Evolutionary conservation across 306 rosid genomes (phyloP).

Genomic region (Crotalaria pallida): DNA sequence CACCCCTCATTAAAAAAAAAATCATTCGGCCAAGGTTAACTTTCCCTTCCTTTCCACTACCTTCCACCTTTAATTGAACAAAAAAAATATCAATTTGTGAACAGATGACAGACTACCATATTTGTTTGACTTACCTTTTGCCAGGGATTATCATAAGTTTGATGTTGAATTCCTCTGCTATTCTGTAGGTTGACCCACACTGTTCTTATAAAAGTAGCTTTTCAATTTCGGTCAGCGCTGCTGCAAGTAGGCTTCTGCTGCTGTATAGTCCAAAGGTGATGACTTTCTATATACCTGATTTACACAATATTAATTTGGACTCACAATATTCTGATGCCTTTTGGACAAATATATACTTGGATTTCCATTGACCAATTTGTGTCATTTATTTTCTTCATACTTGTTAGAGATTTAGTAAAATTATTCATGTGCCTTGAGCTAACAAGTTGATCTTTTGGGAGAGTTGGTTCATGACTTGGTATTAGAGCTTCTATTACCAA

Average conservation of each 20-base stretch:
- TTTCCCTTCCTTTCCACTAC: too few relatives aligned
- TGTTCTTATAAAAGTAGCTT: slow-evolving; percentile 76
- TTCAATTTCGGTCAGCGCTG: slow-evolving; percentile 57
- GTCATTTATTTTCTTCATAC: not conserved
- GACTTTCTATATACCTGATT: slow-evolving; percentile 21
- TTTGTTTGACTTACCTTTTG: slow-evolving; percentile 3
- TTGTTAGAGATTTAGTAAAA: not conserved
- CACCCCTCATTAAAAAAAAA: not conserved
- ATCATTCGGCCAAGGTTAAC: not conserved
- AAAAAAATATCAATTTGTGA: slow-evolving; percentile 16
- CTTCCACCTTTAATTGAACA: not conserved
- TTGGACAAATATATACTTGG: not conserved
- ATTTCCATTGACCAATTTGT: not conserved
- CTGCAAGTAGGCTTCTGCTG: slow-evolving; percentile 79
- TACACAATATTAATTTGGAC: slow-evolving; percentile 3
- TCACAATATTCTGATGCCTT: not conserved
- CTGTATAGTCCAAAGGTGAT: slow-evolving; percentile 73
- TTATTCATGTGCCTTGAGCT: not conserved
- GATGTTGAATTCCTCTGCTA: slow-evolving; percentile 27
- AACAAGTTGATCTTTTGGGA: not conserved
- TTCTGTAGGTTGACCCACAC: slow-evolving; percentile 88
- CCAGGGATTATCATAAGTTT: not conserved
- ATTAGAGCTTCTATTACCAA: not conserved
- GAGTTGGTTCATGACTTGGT: not conserved
- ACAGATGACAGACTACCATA: not conserved